Percentiles rank a stretch among this genome's conserved stretches.
Conservation (phyloP, 2,329 filamentous ascomycete genomes). For the Sclerotinia subarctica region DNA sequence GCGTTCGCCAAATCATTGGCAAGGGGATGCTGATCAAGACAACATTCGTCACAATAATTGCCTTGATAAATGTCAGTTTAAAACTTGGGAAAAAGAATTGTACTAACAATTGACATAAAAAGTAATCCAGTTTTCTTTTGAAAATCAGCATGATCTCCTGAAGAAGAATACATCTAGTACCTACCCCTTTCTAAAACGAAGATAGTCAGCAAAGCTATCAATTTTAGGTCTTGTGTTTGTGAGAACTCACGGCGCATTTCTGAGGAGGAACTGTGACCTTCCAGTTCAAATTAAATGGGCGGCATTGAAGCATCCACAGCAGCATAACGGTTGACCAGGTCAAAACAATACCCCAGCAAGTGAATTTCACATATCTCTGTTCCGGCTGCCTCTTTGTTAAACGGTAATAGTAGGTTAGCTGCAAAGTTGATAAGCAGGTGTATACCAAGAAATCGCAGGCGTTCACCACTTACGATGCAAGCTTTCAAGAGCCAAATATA, state of each 20-base stretch:
- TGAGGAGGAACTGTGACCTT: background rate
- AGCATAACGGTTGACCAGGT: background rate
- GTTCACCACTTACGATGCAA: conserved; percentile 27
- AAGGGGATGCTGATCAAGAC: conserved; percentile 28
- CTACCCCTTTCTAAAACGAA: background rate
- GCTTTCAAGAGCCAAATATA: conserved; percentile 33
- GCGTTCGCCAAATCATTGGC: conserved; percentile 26
- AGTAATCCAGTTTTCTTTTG: background rate
- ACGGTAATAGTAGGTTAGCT: conserved; percentile 31
- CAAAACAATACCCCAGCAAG: background rate
- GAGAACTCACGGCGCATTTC: conserved; percentile 14
- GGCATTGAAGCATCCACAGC: background rate
- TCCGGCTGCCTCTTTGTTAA: conserved; percentile 24
- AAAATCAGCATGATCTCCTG: background rate
- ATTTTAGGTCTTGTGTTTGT: background rate
- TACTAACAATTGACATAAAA: conserved; percentile 4
- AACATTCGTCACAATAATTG: conserved; percentile 26
- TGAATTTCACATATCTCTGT: conserved; percentile 1
- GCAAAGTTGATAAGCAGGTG: background rate
- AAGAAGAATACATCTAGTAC: background rate
- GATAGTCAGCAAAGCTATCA: background rate
- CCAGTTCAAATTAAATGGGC: conserved; percentile 4
- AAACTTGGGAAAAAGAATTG: too few species aligned
- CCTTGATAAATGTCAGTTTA: conserved; percentile 14
- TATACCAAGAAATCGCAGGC: background rate